phyloP scores from a whole-genome alignment of 495 filamentous ascomycete species.

The Penicillium pulvis region DNA sequence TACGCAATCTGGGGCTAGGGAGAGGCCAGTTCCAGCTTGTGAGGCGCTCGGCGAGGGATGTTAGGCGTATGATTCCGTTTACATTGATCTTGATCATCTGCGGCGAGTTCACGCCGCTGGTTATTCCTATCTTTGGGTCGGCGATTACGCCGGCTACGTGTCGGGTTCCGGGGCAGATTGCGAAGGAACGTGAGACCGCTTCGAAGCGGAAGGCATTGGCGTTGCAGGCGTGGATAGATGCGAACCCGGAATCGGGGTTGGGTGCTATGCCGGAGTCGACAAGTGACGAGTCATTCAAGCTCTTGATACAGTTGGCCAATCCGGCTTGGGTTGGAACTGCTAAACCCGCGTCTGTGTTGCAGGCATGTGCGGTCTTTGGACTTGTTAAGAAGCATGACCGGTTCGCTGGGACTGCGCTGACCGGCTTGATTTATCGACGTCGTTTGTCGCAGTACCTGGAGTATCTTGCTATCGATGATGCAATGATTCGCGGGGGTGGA shows the following conservation, averaged over 20 bases:
- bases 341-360: slow-evolving; percentile 30
- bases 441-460: slow-evolving; percentile 45
- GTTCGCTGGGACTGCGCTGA: slow-evolving; percentile 24
- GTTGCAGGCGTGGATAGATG: slow-evolving; percentile 19
- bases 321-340: slow-evolving; percentile 25
- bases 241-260: not conserved
- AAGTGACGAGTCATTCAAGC: slow-evolving; percentile 25
- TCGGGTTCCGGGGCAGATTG: slow-evolving; percentile 73
- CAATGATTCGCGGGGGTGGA: slow-evolving; percentile 52
- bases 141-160: slow-evolving; percentile 75
- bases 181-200: slow-evolving; percentile 51
- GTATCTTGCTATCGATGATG: slow-evolving; percentile 63
- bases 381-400: slow-evolving; percentile 46
- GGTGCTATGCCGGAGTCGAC: not conserved
- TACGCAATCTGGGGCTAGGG: not conserved
- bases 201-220: slow-evolving; percentile 46
- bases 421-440: slow-evolving; percentile 41
- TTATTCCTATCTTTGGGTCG: slow-evolving; percentile 68
- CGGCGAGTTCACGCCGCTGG: slow-evolving; percentile 81
- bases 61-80: slow-evolving; percentile 75
- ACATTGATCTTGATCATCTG: slow-evolving; percentile 68
- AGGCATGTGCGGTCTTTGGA: slow-evolving; percentile 46
- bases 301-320: slow-evolving; percentile 29
- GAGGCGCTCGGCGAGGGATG: slow-evolving; percentile 65
- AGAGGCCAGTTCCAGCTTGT: slow-evolving; percentile 67